Evolutionary conservation across 2,329 filamentous ascomycete species (phyloP).

Genomic region (Hypoxylon sp.): DNA sequence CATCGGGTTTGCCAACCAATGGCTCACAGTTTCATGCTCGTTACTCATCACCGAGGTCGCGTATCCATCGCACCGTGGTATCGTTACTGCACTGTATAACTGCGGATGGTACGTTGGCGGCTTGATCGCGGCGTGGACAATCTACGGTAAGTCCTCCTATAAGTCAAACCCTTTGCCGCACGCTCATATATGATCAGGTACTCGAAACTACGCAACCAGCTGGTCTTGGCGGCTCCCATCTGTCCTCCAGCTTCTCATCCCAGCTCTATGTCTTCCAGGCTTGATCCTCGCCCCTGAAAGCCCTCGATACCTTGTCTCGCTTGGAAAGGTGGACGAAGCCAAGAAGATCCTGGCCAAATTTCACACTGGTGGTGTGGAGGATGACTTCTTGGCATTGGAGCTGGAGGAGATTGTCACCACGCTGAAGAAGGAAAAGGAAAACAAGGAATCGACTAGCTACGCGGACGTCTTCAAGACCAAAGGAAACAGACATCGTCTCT

Average conservation of each 20-base stretch:
- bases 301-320: slow-evolving; percentile 8
- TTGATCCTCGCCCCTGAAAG: slow-evolving; percentile 2
- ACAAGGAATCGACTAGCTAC: slow-evolving; percentile 47
- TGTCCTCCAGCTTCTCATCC: background rate
- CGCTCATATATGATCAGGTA: slow-evolving; percentile 9
- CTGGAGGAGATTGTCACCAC: slow-evolving; percentile 41
- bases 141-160: too few species aligned
- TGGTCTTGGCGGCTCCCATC: slow-evolving; percentile 17
- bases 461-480: slow-evolving; percentile 28
- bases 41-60: slow-evolving; percentile 49
- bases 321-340: slow-evolving; percentile 4
- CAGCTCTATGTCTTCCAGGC: slow-evolving; percentile 1
- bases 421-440: slow-evolving; percentile 47
- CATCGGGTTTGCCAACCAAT: slow-evolving; percentile 51
- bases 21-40: slow-evolving; percentile 51
- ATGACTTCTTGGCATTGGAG: background rate
- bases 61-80: slow-evolving; percentile 49
- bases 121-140: too few species aligned
- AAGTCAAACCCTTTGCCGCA: background rate
- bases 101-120: background rate
- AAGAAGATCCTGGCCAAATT: slow-evolving; percentile 3
- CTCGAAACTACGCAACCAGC: slow-evolving; percentile 7
- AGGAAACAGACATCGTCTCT: slow-evolving; percentile 35
- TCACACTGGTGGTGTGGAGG: slow-evolving; percentile 8
- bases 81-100: slow-evolving; percentile 15